Conservation (phyloP, 805 yeast genomes). For the Saccharomyces mikatae region DNA sequence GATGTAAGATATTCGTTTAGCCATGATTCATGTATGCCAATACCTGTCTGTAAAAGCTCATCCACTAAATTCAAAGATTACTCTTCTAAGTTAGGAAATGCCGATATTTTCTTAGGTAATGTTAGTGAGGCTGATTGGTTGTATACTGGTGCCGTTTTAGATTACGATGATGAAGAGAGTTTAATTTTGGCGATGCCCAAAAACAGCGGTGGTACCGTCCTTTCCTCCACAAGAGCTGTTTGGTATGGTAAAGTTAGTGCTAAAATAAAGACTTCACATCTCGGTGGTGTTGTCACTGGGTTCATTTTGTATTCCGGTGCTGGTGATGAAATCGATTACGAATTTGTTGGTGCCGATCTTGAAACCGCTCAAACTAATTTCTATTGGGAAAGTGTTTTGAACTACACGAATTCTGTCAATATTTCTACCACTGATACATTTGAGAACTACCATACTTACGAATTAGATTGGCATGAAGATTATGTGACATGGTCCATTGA, state of each 20-base stretch:
- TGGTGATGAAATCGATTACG: conserved; percentile 86
- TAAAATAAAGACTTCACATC: conserved; percentile 63
- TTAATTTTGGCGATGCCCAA: conserved; percentile 73
- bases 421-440: conserved; percentile 41
- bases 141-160: conserved; percentile 47
- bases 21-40: conserved; percentile 71
- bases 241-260: conserved; percentile 84
- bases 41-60: conserved; percentile 60
- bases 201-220: conserved; percentile 63
- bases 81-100: conserved; percentile 28
- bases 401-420: conserved; percentile 55
- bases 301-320: conserved; percentile 74
- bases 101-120: conserved; percentile 58
- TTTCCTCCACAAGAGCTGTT: conserved; percentile 68
- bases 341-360: conserved; percentile 72
- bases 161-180: conserved; percentile 44
- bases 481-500: conserved; percentile 63
- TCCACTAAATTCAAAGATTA: conserved; percentile 36
- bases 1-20: conserved; percentile 60
- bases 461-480: conserved; percentile 77
- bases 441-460: conserved; percentile 64
- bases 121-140: conserved; percentile 60
- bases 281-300: conserved; percentile 76
- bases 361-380: conserved; percentile 65
- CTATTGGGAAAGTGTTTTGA: conserved; percentile 66